Evolutionary conservation across 768 basidiomycete species (phyloP), one percentile per base, ranked within the genome.

Genomic region (Nidularia pulvinata): DNA sequence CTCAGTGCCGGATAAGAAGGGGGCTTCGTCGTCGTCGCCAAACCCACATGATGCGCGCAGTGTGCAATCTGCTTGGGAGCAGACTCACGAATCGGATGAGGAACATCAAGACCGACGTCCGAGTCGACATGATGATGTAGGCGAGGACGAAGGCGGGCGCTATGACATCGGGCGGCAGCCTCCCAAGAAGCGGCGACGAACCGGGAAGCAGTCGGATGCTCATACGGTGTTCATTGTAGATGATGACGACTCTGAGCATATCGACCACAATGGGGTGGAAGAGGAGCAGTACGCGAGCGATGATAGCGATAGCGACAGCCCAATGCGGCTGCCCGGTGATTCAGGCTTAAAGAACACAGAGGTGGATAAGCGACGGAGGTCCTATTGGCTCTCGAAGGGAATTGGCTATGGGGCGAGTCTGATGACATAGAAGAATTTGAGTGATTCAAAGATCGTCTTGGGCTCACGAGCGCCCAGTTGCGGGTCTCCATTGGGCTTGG

Each of bases 371-470:
- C 77, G 71, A 33, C 77, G 71, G 33, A 74, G 83, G 52, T 76
- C 75, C 4, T 86, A 79, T 62, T 85, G 85, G 86, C 58, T 85
- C 44, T 80, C 82, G 19, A 88, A 86, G 54, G 76, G 70, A 5
- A 65, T 66, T 59, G 73, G 72, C 34, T 65, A 9, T 9, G 45
- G 45, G 37, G 16, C 10, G 37, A 39, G 16, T 10, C 10, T 39
- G 37, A 39, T 39, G 10, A 39, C 16, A 16, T 39, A 10, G 16
- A 39, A 10, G 37, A 39, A 19, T 19, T 19, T 19, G 19, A 19
- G 19, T 19, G 19, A 19, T 19, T 19, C 19, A 19, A 19, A 19
- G 19, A 19, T 19, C 19, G 19, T 19, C 19, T 19, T 19, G 19
- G 19, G 19, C 19, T 19, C 19, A 19, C 19, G 19, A 19, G 19